Evolutionary conservation across 495 filamentous ascomycete species (phyloP), one percentile per base, ranked within the genome.

Genomic region (Astrocystis sublimbata): DNA sequence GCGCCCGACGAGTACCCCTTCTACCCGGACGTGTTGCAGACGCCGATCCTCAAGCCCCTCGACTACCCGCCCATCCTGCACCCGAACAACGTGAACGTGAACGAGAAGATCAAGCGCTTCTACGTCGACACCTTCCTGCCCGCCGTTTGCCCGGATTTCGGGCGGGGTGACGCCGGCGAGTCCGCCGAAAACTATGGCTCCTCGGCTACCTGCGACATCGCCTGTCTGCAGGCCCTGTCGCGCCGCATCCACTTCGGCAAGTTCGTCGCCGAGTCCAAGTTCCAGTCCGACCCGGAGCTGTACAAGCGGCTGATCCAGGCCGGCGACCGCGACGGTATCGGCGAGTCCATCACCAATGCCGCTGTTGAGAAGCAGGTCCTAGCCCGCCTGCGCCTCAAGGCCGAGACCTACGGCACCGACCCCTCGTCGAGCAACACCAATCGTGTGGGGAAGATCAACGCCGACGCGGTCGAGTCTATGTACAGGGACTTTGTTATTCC

Each of bases 201-300:
- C 0, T 81, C 93, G 5, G 94, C 92, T 0, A 96, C 92, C 1
- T 90, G 88, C 73, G 96, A 99, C 75, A 94, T 99, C 31, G 81
- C 83, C 31, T 93, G 90, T 69, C 78, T 99, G 53, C 96, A 99
- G 79, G 91, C 96, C 15, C 79, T 99, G 10, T 96, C 92, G 43
- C 83, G 93, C 17, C 83, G 96, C 49, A 91, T 99, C 63, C 96
- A 99, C 75, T 99, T 97, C 76, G 96, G 96, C 59, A 99, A 97
- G 80, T 97, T 97, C 70, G 96, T 99, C 4, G 96, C 96, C 10
- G 96, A 99, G 80, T 88, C 90, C n/a, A 99, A 99, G 81, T 99
- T 97, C 74, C 85, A 82, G 67, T 85, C 89, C 60, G 91, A 97
- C 66, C 84, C 87, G 30, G 91, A 93, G 67, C 78, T 71, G 58